Conservation (phyloP, 2,329 filamentous ascomycete genomes). For the Xylaria sp. region DNA sequence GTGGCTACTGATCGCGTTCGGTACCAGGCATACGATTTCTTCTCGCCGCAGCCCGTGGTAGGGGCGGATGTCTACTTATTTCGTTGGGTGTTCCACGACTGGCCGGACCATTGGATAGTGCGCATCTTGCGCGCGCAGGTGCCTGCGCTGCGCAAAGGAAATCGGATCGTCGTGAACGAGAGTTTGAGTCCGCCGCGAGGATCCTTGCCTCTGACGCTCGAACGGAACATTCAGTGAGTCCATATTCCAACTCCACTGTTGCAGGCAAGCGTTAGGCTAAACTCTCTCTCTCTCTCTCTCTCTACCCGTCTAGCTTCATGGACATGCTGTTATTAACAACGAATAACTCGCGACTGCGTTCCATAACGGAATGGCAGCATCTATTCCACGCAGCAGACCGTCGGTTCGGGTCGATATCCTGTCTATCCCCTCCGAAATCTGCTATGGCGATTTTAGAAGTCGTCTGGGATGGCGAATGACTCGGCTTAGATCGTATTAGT, state of each 20-base stretch:
- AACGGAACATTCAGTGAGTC: not conserved
- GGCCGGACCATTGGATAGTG: conserved; percentile 14
- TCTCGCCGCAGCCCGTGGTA: conserved; percentile 12
- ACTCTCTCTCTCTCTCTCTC: too few species aligned
- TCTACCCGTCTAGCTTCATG: not conserved
- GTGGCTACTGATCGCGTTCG: too few species aligned
- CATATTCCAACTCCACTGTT: not conserved
- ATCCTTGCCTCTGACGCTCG: conserved; percentile 10
- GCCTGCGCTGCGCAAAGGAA: not conserved
- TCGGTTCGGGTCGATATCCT: conserved; percentile 10
- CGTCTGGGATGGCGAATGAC: not conserved
- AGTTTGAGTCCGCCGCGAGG: not conserved
- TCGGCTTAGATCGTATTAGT: too few species aligned
- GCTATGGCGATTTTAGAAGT: conserved; percentile 13
- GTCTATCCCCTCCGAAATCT: not conserved
- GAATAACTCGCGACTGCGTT: conserved; percentile 15
- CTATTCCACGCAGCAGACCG: conserved; percentile 10
- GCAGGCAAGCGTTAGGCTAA: not conserved
- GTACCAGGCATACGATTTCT: conserved; percentile 19
- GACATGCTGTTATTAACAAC: conserved; percentile 4
- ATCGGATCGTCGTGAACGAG: conserved; percentile 5
- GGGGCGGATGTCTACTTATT: conserved; percentile 19
- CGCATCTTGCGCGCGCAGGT: conserved; percentile 10
- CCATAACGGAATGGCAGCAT: conserved; percentile 13
- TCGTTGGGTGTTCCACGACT: conserved; percentile 24